Evolutionary conservation across 805 yeast species (phyloP).

Genomic region (Blastobotrys muscicola): DNA sequence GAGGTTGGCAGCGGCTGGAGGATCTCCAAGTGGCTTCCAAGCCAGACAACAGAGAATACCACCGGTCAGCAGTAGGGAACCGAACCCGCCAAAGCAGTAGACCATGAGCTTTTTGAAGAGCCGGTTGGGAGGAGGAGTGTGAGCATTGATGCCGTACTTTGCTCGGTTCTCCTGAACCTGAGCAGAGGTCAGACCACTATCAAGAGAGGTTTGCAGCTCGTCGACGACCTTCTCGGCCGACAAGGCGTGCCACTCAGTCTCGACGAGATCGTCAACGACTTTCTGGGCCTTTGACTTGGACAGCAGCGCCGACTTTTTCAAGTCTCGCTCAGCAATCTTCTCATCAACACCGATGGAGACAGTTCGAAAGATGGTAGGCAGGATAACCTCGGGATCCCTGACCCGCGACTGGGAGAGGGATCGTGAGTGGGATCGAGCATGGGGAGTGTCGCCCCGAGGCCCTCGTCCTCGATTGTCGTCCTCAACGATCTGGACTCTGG

Average conservation of each 20-base stretch:
- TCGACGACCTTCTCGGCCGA: background rate
- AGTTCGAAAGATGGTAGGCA: slow-evolving; percentile 2
- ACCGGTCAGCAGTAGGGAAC: slow-evolving; percentile 31
- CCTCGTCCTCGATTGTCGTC: too few relatives aligned
- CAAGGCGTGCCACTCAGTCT: slow-evolving; percentile 1
- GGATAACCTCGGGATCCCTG: slow-evolving; percentile 2
- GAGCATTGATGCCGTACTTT: background rate
- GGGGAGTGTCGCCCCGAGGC: too few relatives aligned
- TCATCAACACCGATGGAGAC: slow-evolving; percentile 5
- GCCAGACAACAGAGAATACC: slow-evolving; percentile 34
- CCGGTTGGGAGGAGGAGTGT: background rate
- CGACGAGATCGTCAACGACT: background rate
- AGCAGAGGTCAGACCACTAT: background rate
- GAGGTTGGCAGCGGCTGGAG: slow-evolving; percentile 36
- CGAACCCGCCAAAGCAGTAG: slow-evolving; percentile 41
- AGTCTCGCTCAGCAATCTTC: background rate
- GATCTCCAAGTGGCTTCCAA: slow-evolving; percentile 41
- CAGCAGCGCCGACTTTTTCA: too few relatives aligned
- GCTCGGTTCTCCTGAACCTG: background rate
- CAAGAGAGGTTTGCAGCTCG: background rate
- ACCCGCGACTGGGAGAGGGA: too few relatives aligned
- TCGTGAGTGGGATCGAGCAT: too few relatives aligned
- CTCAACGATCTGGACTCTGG: too few relatives aligned
- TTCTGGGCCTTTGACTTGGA: background rate
- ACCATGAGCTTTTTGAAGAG: slow-evolving; percentile 25